These are phyloP conservation scores for Pterula multifida DNA, from an alignment of 1,284 basidiomycete species.

Conservation along the genomic window DNA sequence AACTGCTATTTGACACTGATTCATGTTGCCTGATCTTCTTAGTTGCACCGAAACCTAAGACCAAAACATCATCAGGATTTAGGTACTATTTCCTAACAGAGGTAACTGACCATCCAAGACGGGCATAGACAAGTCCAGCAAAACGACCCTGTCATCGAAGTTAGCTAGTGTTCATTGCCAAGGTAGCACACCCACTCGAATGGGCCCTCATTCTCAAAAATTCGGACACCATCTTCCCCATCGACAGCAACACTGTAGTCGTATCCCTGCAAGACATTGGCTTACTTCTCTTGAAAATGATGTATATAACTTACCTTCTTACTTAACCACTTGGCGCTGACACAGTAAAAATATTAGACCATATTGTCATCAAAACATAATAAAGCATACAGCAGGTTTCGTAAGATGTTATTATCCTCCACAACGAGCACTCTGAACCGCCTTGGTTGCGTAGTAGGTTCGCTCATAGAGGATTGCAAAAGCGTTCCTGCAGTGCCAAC, in stretches of 20 bases:
- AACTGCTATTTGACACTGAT: slow-evolving; percentile 15
- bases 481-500: slow-evolving; percentile 50
- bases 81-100: slow-evolving; percentile 3
- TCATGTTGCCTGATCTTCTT: slow-evolving; percentile 76
- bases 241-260: slow-evolving; percentile 73
- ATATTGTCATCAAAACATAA: slow-evolving; percentile 7
- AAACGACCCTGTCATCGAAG: slow-evolving; percentile 46
- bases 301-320: slow-evolving; percentile 36
- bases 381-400: slow-evolving; percentile 50
- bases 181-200: slow-evolving; percentile 52
- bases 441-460: slow-evolving; percentile 25
- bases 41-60: slow-evolving; percentile 77
- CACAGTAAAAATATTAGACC: slow-evolving; percentile 18
- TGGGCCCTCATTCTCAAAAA: slow-evolving; percentile 55
- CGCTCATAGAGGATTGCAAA: slow-evolving; percentile 45
- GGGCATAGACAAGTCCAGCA: slow-evolving; percentile 91
- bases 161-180: slow-evolving; percentile 7
- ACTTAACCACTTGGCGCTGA: slow-evolving; percentile 69
- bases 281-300: slow-evolving; percentile 8
- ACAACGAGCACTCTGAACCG: slow-evolving; percentile 63
- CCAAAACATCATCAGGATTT: slow-evolving; percentile 3
- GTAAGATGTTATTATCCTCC: slow-evolving; percentile 73
- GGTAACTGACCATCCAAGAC: slow-evolving; percentile 63
- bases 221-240: slow-evolving; percentile 74
- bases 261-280: slow-evolving; percentile 55